Conservation (phyloP, 352 stramenopile genomes). For the Pythium diclinum region DNA sequence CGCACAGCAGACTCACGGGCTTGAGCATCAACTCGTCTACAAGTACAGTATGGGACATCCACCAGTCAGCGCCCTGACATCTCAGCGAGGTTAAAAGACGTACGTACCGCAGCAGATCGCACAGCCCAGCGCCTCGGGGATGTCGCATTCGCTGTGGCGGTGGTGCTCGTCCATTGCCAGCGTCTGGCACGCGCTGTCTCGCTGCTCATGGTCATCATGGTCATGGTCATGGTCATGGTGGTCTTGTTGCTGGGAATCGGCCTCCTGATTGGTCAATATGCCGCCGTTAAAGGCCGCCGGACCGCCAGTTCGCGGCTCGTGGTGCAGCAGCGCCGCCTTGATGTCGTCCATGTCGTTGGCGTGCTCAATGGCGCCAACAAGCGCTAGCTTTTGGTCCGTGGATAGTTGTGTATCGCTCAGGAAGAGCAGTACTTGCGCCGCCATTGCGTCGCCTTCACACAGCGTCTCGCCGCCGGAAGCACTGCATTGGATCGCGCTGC, state of each 20-base stretch:
- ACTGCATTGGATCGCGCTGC: not conserved
- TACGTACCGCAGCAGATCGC: constrained; percentile 43
- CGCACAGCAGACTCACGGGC: constrained; percentile 38
- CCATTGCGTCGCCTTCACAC: constrained; percentile 8
- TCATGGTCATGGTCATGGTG: not conserved
- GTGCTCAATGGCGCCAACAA: constrained; percentile 20
- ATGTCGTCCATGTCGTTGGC: constrained; percentile 13
- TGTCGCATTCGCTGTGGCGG: constrained; percentile 8
- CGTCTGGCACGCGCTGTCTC: constrained; percentile 5
- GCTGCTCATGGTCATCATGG: constrained; percentile 4
- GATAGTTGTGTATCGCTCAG: constrained; percentile 9
- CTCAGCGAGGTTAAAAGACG: not conserved
- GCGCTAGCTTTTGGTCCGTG: constrained; percentile 11
- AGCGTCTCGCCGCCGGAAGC: constrained; percentile 3
- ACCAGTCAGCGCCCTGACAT: not conserved
- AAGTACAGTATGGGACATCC: not conserved
- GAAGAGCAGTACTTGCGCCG: constrained; percentile 7
- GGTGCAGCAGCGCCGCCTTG: constrained; percentile 7
- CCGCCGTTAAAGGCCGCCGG: constrained; percentile 6
- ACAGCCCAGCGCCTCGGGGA: constrained; percentile 34
- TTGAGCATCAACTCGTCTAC: constrained; percentile 47
- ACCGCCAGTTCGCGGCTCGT: constrained; percentile 8
- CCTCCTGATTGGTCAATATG: constrained; percentile 1
- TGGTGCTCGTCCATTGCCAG: not conserved
- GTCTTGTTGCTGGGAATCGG: not conserved